A percentile compares a stretch with the other conserved stretches of the same genome.
These are phyloP conservation scores for Phaseolus lunatus DNA, from an alignment of 306 rosid species.

Conservation along the genomic window DNA sequence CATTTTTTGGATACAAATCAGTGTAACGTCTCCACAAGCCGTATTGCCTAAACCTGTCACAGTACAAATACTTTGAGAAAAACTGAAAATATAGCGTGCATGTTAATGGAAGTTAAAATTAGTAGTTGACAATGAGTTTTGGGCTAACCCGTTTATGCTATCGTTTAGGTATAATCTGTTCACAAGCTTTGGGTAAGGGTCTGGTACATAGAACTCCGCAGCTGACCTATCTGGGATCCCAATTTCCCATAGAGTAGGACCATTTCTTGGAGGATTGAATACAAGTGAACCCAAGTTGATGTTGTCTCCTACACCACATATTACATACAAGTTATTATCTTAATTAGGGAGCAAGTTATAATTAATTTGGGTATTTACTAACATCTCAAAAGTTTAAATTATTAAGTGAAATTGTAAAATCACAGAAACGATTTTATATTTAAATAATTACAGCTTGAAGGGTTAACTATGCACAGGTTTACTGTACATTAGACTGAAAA, in stretches of 20 bases:
- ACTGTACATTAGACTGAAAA: not conserved
- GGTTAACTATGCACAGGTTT: not conserved
- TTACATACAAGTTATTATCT: not conserved
- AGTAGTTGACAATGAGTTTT: not conserved
- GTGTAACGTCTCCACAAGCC: slow-evolving; percentile 74
- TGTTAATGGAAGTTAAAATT: not conserved
- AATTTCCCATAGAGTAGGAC: slow-evolving; percentile 89
- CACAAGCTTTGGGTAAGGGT: slow-evolving; percentile 55
- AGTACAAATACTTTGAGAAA: slow-evolving; percentile 2
- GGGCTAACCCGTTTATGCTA: slow-evolving; percentile 46
- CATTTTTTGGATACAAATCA: slow-evolving; percentile 54
- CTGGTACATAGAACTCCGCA: slow-evolving; percentile 70
- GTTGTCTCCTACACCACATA: slow-evolving; percentile 50
- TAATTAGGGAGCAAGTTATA: not conserved
- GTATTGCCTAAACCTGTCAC: slow-evolving; percentile 69
- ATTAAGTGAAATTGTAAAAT: not conserved
- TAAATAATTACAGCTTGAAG: not conserved
- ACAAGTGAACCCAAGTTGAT: slow-evolving; percentile 49
- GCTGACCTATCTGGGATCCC: slow-evolving; percentile 89
- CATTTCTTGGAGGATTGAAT: slow-evolving; percentile 79
- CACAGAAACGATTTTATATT: not conserved
- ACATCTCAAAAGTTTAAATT: not conserved
- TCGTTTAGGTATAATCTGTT: slow-evolving; percentile 49
- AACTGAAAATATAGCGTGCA: no score
- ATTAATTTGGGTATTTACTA: not conserved